Evolutionary conservation across 768 basidiomycete species (phyloP), one percentile per base, ranked within the genome.

Genomic region (Mycena haematopus): DNA sequence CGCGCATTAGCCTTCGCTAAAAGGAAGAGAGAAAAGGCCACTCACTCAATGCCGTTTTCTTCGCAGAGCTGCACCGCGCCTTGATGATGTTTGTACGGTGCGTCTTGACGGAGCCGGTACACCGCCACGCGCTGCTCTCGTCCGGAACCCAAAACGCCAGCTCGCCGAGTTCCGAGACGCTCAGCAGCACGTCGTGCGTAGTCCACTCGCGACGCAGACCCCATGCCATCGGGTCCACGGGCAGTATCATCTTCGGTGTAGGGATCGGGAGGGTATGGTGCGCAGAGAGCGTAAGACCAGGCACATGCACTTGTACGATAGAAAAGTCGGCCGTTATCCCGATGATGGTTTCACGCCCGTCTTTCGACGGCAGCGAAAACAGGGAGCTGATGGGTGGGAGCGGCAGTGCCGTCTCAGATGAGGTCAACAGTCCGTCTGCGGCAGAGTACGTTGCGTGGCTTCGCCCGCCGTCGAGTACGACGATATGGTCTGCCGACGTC

Each of bases 161-260:
- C 60, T 91, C 90, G 0, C 95, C 95, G 0, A 82, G 76, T 47
- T 82, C 80, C 0, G 91, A 88, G 17, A 97, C 82, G 56, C 93
- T 95, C 38, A 96, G 77, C 11, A 98, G 75, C 40, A 89, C 86
- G 69, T 96, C 94, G 65, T 84, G 87, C 54, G 81, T 81, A 31
- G 75, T 77, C 78, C 82, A 81, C 40, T 77, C 70, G 7, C 76
- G 72, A 22, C 76, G 74, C 58, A 76, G 73, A 54, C 86, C 84
- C 93, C 93, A 93, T 10, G 87, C 88, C 93, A 93, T 95, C 0
- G 93, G 93, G 72, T 95, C 93, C 8, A 95, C 91, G 15, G 91
- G 89, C 27, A 93, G 71, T 27, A 95, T 87, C 62, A 86, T 78
- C 54, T 78, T 77, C 10, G 82, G 81, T 6, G 80, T 77, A 1